Evolutionary conservation across 345 rosid species (phyloP).

Genomic region (Psidium friedrichsthalianum): DNA sequence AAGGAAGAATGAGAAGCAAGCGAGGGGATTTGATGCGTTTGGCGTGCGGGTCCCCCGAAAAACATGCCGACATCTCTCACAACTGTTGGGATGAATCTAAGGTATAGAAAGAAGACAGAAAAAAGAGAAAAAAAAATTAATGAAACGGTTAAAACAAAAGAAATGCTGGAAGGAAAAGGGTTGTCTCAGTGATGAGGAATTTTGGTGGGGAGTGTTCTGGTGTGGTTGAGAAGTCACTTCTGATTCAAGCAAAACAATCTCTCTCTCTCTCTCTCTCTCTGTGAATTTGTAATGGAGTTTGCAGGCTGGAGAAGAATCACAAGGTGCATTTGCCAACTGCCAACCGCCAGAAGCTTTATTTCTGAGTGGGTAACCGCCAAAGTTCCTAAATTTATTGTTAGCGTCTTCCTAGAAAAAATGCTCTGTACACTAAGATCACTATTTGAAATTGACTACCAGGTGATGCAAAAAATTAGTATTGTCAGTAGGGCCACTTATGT

Average conservation of each 20-base stretch:
- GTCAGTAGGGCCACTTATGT: neutral
- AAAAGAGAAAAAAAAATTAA: neutral
- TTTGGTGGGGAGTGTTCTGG: neutral
- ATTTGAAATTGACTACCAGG: neutral
- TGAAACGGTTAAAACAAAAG: neutral
- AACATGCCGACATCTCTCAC: neutral
- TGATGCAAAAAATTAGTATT: neutral
- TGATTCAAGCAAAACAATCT: neutral
- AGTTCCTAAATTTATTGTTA: neutral
- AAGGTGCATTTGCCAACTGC: neutral
- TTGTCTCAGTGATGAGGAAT: constrained; percentile 4
- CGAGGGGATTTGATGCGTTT: neutral
- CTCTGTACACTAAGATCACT: neutral
- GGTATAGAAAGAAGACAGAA: neutral
- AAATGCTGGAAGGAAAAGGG: neutral
- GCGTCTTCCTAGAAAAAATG: neutral
- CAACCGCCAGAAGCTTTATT: neutral
- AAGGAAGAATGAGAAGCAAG: neutral
- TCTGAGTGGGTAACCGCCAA: neutral
- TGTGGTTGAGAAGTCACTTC: constrained; percentile 20
- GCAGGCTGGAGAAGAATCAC: neutral
- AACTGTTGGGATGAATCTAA: neutral
- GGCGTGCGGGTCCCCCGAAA: neutral
- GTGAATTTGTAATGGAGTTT: constrained; percentile 2
- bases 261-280: neutral